Evolutionary conservation across 305 asterid genomes (phyloP), one percentile per base, ranked within the genome.

Genomic region (Plantago rigida): DNA sequence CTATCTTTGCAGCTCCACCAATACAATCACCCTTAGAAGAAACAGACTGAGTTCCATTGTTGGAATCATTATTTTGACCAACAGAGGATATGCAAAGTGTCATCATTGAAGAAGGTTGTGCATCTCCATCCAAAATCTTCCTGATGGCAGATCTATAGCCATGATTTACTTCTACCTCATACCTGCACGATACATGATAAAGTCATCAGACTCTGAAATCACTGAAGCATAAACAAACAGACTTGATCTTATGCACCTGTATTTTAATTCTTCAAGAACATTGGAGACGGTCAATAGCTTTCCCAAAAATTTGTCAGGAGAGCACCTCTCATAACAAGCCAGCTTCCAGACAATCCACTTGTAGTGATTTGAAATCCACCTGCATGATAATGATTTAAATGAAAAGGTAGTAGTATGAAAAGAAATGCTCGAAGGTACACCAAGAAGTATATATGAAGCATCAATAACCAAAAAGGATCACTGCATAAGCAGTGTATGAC

Each of bases 261-360:
- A 88, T 58, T 78, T 84, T 64, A 92, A 72, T 72, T 92, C 99
- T 71, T 92, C 95, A 60, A 88, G 87, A 69, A 92, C 93, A 73
- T 82, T 88, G 17, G 83, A 73, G 69, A 82, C 75, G 0, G 93
- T 83, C 76, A 88, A 69, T 54, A 86, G 75, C 61, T 80, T 84
- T 68, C 94, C 91, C 52, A 82, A 73, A 63, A 86, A 80, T 73
- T 75, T 83, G 68, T 73, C 73, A 55, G 91, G 89, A 78, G 79
- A 85, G 74, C 84, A 75, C 78, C 97, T 87, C 81, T 91, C 94
- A 34, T 84, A 91, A 68, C 87, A 81, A 63, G 94, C 90, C 65
- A 87, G 89, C 78, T 91, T 91, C 98, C 98, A 87, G 52, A 91
- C 81, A 73, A 91, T 84, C 95, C 92, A 91, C 77, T 86, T 91